Conservation (phyloP, 345 rosid genomes). For the Sapria himalayana region DNA sequence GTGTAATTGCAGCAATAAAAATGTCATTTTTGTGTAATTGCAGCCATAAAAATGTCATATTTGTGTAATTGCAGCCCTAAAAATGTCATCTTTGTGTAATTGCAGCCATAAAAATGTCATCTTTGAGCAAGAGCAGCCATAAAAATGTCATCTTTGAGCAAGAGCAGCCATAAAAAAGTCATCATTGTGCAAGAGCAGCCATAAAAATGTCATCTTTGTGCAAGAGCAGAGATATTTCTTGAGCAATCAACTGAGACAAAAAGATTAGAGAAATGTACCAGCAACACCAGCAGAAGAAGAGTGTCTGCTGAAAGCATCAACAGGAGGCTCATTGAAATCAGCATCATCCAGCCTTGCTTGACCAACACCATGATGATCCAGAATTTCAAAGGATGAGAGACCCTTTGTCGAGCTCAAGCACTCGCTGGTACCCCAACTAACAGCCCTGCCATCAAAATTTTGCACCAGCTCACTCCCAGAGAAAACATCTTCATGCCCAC, state of each 20-base stretch:
- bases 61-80: too few species aligned
- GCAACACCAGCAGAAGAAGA: constrained; percentile 18
- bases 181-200: too few species aligned
- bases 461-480: constrained; percentile 17
- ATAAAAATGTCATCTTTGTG: not conserved
- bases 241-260: not conserved
- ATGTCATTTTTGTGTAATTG: too few species aligned
- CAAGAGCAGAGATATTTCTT: not conserved
- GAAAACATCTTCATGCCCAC: constrained; percentile 23
- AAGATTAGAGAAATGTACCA: constrained; percentile 8
- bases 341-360: constrained; percentile 13
- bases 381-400: constrained; percentile 18
- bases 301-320: constrained; percentile 18
- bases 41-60: too few species aligned
- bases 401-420: constrained; percentile 19
- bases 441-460: constrained; percentile 10
- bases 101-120: too few species aligned
- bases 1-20: too few species aligned
- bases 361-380: constrained; percentile 16
- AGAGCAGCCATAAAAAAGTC: too few species aligned
- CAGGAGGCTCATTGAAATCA: constrained; percentile 11
- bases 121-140: too few species aligned
- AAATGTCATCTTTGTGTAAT: too few species aligned
- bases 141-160: too few species aligned
- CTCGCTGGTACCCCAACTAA: too few species aligned